These are phyloP conservation scores for Colletotrichum lini DNA, from an alignment of 2,329 filamentous ascomycete species.

Conservation along the genomic window DNA sequence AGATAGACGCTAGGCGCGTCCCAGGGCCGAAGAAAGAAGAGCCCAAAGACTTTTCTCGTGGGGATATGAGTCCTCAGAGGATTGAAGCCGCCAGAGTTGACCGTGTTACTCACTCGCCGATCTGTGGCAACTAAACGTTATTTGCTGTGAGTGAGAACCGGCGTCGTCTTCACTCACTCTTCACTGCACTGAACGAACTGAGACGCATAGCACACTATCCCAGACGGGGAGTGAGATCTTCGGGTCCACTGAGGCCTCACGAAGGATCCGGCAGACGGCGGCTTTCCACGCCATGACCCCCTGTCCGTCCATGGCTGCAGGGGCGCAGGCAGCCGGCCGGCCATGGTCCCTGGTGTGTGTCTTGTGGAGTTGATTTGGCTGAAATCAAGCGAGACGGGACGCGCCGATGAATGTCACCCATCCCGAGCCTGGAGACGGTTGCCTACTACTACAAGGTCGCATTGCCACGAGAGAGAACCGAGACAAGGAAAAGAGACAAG, in stretches of 20 bases:
- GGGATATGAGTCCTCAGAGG: background rate
- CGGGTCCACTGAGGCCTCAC: conserved; percentile 13
- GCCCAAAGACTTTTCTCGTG: background rate
- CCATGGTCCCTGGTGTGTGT: background rate
- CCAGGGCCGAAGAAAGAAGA: conserved; percentile 15
- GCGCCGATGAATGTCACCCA: background rate
- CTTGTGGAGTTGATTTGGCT: background rate
- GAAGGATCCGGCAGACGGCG: conserved; percentile 11
- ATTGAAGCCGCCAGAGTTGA: conserved; percentile 8
- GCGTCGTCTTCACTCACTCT: background rate
- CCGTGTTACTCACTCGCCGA: conserved; percentile 24
- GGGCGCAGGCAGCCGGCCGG: background rate
- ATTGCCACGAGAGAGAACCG: conserved; percentile 9
- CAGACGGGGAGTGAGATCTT: background rate
- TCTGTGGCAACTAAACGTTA: background rate
- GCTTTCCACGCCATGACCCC: background rate
- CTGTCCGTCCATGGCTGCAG: background rate
- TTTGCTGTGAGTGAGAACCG: too few species aligned
- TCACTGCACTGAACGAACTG: background rate
- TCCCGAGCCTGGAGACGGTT: conserved; percentile 12
- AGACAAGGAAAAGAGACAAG: background rate
- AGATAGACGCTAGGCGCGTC: background rate
- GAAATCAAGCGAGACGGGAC: conserved; percentile 11
- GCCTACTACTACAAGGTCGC: conserved; percentile 3
- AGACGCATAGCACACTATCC: background rate